Base-by-base conservation (phyloP, 2,329 filamentous ascomycete species). In the Aureobasidium leucospermi region DNA sequence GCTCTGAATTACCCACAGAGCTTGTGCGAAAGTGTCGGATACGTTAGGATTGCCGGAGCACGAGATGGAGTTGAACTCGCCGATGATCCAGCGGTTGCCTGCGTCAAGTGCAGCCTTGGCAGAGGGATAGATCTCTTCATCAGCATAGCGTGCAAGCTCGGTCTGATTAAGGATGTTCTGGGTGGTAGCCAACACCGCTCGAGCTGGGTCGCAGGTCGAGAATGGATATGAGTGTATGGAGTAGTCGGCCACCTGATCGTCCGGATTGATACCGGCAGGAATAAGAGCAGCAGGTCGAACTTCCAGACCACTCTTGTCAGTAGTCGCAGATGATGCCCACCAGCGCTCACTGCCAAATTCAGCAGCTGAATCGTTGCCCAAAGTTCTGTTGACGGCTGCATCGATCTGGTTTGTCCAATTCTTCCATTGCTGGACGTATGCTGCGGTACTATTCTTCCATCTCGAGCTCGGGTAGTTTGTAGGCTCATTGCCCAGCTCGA, bases 41-140 rank as follows among this genome's bases (percentile, higher is more conserved):
- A 76, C 73, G 59, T 69, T 68, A 0, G 72, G 71, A 29, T 68
- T 68, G 7, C 74, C 74, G n/a, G 67, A 69, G 61, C 74, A 76
- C 6, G 73, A 70, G 49, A 76, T 72, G 4, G 69, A 72, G 66
- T 75, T 76, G 65, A 73, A 74, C 61, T 76, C 74, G 39, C 73
- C 74, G 15, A 75, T 69, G 48, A 69, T 64, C 68, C 68, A 69
- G 1, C 61, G 59, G n/a, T 53, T 64, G 19, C 66, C 67, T 7
- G 63, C 61, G 31, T 66, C 66, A 9, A 69, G 62, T 4, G 68
- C 66, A 2, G 68, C 67, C 41, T 65, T 58, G 0, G 66, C 67
- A 0, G 67, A 69, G 3, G 68, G 68, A 11, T 66, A 65, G 45
- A 69, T 69, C 19, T 69, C 67, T 1, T 64, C 63, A 36, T 67